Base-by-base conservation (phyloP, 225 moss, liverwort and hornwort genomes). In the Physcomitrellopsis africana region DNA sequence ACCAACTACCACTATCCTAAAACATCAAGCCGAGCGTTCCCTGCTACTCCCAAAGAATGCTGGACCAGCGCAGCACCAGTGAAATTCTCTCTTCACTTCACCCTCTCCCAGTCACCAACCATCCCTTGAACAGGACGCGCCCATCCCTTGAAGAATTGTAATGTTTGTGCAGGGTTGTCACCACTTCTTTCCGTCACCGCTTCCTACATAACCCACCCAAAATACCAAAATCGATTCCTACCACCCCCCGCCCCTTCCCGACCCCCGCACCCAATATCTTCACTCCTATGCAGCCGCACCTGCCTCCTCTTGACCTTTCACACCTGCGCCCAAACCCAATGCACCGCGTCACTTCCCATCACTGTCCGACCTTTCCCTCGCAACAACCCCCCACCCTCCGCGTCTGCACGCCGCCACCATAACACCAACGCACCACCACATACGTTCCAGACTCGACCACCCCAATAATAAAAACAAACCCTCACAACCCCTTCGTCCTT, bases 41-140 rank as follows among this genome's bases (percentile, higher is more conserved):
- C 83, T 78, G 81, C 83, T 86, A 77, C 75, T 80, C 83, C 86
- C 79, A 85, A 85, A 82, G 85, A 82, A 81, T 82, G 84, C 87
- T 84, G 82, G 84, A 84, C 80, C 77, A 82, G 77, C 82, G 82
- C 56, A 80, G 77, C 74, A 37, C 32, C 32, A 82, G 77, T 78
- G 81, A 82, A 87, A 85, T 77, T 71, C 53, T 77, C 79, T 58
- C 74, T 84, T 81, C 79, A 84, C 84, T 82, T 71, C 77, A 72
- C 80, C 83, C 81, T 83, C 83, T 81, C 78, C 76, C 76, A 83
- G 81, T 81, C 81, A 74, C 87, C 77, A 80, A 84, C 77, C 80
- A 78, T 85, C 82, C 82, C 78, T 85, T 63, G 82, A 80, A 77
- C 79, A 81, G 87, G 77, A 80, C 32, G 32, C 78, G 79, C 82